A percentile compares a stretch with the other conserved stretches of the same genome.
Evolutionary conservation across 108 stramenopile genomes (phyloP).

Genomic region (Skeletonema tropicum): DNA sequence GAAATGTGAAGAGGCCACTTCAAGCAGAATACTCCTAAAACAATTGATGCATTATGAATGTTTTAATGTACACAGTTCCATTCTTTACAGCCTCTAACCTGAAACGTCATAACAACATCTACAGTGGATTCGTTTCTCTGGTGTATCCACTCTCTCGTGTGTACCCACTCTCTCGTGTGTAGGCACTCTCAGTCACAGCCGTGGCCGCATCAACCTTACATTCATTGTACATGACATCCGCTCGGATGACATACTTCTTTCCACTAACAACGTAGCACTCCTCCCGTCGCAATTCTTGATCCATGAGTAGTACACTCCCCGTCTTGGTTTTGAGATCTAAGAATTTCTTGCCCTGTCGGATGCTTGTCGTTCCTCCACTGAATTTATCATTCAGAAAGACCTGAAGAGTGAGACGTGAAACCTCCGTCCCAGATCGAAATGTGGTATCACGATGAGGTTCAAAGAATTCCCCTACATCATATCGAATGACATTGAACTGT

Average conservation of each 20-base stretch:
- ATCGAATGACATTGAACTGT: neutral
- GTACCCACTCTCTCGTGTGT: no score
- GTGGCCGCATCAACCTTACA: neutral
- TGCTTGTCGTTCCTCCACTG: neutral
- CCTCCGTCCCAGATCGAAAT: neutral
- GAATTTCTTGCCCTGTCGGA: neutral
- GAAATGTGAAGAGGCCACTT: no score
- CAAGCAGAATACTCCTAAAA: no score
- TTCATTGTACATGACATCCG: constrained; percentile 1
- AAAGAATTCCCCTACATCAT: neutral
- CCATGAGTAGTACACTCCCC: neutral
- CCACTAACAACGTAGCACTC: neutral
- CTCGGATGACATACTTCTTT: neutral
- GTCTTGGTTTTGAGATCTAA: neutral
- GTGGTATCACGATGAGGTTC: neutral
- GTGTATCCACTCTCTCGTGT: no score
- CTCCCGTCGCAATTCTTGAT: neutral
- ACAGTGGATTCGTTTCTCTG: no score
- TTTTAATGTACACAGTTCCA: no score
- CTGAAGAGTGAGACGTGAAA: neutral
- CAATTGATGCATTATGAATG: no score
- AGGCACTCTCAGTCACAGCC: neutral
- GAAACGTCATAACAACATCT: no score
- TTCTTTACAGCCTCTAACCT: no score
- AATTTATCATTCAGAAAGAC: neutral